Conservation (phyloP, 345 rosid genomes). For the Microcos paniculata region DNA sequence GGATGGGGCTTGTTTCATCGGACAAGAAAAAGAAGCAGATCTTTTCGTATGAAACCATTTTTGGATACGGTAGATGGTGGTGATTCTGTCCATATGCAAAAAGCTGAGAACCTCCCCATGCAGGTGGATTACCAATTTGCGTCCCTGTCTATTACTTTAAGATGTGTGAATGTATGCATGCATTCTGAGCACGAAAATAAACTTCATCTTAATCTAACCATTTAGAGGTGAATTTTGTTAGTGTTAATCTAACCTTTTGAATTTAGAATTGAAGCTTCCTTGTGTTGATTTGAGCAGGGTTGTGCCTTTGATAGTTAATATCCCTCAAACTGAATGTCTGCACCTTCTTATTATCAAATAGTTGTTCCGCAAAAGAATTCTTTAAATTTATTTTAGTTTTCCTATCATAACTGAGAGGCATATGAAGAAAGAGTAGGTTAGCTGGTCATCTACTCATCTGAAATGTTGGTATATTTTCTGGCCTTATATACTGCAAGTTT, state of each 20-base stretch:
- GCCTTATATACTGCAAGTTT: too few species aligned
- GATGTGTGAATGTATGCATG: too few species aligned
- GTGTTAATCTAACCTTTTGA: too few species aligned
- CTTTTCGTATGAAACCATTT: slow-evolving; percentile 53
- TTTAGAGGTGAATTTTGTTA: background rate
- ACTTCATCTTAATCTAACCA: slow-evolving; percentile 4
- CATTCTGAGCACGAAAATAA: too few species aligned
- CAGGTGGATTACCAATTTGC: slow-evolving; percentile 49
- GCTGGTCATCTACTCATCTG: too few species aligned
- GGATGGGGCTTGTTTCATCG: slow-evolving; percentile 79
- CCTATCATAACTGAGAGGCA: too few species aligned
- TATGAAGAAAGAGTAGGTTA: too few species aligned
- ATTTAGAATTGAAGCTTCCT: background rate
- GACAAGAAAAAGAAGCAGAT: slow-evolving; percentile 47
- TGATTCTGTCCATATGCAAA: slow-evolving; percentile 43
- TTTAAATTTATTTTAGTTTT: too few species aligned
- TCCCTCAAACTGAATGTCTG: too few species aligned
- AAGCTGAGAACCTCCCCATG: slow-evolving; percentile 60
- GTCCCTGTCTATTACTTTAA: background rate
- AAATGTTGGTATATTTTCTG: too few species aligned
- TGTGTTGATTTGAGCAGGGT: background rate
- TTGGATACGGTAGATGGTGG: slow-evolving; percentile 33
- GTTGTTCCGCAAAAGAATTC: too few species aligned
- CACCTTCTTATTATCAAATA: background rate
- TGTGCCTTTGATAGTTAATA: background rate